These are phyloP conservation scores for Mycena alexandri DNA, from an alignment of 768 basidiomycete species.

Conservation along the genomic window DNA sequence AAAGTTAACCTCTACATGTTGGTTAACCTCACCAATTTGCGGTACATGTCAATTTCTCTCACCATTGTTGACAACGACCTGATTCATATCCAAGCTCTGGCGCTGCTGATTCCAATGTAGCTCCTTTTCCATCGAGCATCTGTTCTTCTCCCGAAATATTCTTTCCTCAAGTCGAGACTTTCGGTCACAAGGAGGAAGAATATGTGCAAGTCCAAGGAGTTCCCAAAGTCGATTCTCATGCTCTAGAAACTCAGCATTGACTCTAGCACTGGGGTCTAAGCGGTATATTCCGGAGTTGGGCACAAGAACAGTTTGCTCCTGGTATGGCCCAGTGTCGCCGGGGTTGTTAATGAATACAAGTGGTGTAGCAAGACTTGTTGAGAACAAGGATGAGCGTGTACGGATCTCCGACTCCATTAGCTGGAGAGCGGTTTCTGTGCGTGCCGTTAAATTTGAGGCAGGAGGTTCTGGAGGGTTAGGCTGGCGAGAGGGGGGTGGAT, in stretches of 20 bases:
- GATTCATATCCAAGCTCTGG: background rate
- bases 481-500: background rate
- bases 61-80: slow-evolving; percentile 18
- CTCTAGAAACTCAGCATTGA: background rate
- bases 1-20: slow-evolving; percentile 10
- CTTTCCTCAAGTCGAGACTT: background rate
- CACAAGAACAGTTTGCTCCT: too few relatives aligned
- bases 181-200: background rate
- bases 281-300: too few relatives aligned
- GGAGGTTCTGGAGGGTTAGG: background rate
- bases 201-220: background rate
- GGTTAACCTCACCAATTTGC: too few relatives aligned
- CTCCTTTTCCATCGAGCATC: slow-evolving; percentile 9
- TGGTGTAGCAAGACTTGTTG: too few relatives aligned
- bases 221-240: background rate
- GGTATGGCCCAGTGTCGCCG: too few relatives aligned
- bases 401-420: too few relatives aligned
- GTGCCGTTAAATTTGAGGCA: background rate
- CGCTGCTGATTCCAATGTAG: slow-evolving; percentile 28
- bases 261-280: too few relatives aligned
- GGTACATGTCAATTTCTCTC: background rate
- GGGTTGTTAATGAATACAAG: too few relatives aligned
- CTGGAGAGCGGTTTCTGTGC: background rate
- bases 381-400: too few relatives aligned
- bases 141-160: slow-evolving; percentile 5